Base-by-base conservation (phyloP, 495 filamentous ascomycete genomes). In the Penicillium silybi region DNA sequence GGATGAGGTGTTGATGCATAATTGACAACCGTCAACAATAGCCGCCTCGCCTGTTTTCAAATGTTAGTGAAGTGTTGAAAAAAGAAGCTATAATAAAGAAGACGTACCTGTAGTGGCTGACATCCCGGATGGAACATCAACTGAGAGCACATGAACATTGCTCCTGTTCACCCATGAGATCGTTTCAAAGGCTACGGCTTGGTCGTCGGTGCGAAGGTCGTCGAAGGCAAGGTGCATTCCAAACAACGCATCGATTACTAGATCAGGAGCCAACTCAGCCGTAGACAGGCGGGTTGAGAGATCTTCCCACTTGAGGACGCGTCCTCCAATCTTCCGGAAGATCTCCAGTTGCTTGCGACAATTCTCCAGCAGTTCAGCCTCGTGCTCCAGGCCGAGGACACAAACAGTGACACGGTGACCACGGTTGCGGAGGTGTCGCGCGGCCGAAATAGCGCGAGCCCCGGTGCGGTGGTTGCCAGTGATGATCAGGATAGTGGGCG, bases 391-490 rank as follows among this genome's bases (percentile, higher is more conserved):
- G 1, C 90, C 90, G 6, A 95, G 80, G n/a, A 95, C 75, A 61
- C 86, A 92, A 3, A 95, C 79, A 34, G 92, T 79, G 23, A 96
- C 85, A 27, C 86, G 82, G 46, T 87, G 73, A 2, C 88, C 84
- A 51, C 89, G 85, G 57, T 89, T 91, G 27, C 85, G 84, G 16
- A 98, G 80, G 65, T 96, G 91, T 8, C 93, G 84, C 38, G 85
- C 91, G 3, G 90, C 90, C 9, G 90, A 86, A 41, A 97, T 79
- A 10, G 90, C 89, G 44, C 93, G 80, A 15, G 86, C 85, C 18
- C 92, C 93, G 1, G 81, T 87, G 52, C 88, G 87, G 61, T 95
- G 88, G 61, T 95, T 96, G 18, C 93, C 93, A 1, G 88, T 90
- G 16, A 96, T 73, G 18, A 96, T 79, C 18, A 95, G 80, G 32